Evolutionary conservation across 768 basidiomycete genomes (phyloP).

Genomic region (Amanita phalloides): DNA sequence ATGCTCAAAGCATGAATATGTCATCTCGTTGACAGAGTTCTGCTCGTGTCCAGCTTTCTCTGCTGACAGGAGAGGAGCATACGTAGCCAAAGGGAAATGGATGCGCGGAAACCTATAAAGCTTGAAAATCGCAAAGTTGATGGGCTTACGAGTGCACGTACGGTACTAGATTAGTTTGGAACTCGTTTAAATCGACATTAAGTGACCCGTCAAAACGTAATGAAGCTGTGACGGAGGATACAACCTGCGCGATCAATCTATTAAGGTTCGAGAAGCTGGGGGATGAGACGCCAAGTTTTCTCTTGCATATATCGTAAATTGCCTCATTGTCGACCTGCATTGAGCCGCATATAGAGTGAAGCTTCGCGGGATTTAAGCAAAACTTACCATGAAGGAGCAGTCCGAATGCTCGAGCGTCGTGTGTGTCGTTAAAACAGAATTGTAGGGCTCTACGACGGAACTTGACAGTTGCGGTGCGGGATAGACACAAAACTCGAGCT

Average conservation of each 20-base stretch:
- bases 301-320: constrained; percentile 99
- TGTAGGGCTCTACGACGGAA: constrained; percentile 98
- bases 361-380: background rate
- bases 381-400: constrained; percentile 92
- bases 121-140: constrained; percentile 6
- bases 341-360: background rate
- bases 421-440: constrained; percentile 93
- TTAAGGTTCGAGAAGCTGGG: constrained; percentile 94
- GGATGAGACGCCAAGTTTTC: constrained; percentile 73
- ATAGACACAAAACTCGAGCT: constrained; percentile 96
- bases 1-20: constrained; percentile 93
- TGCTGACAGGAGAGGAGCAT: constrained; percentile 85
- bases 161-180: constrained; percentile 98
- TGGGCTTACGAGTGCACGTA: constrained; percentile 29
- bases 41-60: constrained; percentile 96
- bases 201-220: constrained; percentile 95
- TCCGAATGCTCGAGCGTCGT: constrained; percentile 98
- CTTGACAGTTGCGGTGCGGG: constrained; percentile 88
- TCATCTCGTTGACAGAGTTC: constrained; percentile 97
- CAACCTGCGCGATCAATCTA: constrained; percentile 97
- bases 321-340: constrained; percentile 76
- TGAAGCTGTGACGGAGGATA: constrained; percentile 95
- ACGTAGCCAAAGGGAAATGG: constrained; percentile 96
- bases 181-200: constrained; percentile 96
- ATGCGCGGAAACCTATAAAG: constrained; percentile 82